Evolutionary conservation across 345 rosid genomes (phyloP).

Genomic region (Eucalyptus erythrocorys): DNA sequence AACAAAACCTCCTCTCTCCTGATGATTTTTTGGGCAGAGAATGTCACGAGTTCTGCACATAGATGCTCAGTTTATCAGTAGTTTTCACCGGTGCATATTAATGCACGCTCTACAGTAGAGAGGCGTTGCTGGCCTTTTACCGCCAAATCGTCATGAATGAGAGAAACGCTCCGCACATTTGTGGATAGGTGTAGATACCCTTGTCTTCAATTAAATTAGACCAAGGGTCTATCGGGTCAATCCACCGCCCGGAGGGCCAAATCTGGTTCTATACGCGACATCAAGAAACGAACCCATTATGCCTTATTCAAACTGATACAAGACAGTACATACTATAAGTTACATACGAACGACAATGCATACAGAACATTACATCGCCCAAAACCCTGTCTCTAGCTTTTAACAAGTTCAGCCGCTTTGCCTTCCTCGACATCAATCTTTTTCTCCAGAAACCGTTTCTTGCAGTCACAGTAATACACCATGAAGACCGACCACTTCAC

Average conservation of each 20-base stretch:
- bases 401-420: not conserved
- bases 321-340: not conserved
- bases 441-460: not conserved
- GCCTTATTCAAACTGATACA: not conserved
- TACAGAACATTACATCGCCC: not conserved
- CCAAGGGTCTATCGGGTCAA: not conserved
- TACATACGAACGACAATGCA: not conserved
- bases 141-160: not conserved
- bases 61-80: not conserved
- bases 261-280: not conserved
- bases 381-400: not conserved
- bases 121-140: not conserved
- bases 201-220: not conserved
- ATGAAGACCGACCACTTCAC: slow-evolving; percentile 8
- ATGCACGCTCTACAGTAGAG: not conserved
- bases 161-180: not conserved
- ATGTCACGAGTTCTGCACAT: not conserved
- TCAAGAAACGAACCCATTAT: not conserved
- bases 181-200: not conserved
- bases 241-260: not conserved
- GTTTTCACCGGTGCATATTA: not conserved
- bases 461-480: slow-evolving; percentile 12
- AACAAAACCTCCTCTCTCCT: not conserved
- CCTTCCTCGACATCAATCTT: slow-evolving; percentile 14
- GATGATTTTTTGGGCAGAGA: not conserved